Evolutionary conservation across 2,329 filamentous ascomycete species (phyloP).

Genomic region (Phialocephala sp.): DNA sequence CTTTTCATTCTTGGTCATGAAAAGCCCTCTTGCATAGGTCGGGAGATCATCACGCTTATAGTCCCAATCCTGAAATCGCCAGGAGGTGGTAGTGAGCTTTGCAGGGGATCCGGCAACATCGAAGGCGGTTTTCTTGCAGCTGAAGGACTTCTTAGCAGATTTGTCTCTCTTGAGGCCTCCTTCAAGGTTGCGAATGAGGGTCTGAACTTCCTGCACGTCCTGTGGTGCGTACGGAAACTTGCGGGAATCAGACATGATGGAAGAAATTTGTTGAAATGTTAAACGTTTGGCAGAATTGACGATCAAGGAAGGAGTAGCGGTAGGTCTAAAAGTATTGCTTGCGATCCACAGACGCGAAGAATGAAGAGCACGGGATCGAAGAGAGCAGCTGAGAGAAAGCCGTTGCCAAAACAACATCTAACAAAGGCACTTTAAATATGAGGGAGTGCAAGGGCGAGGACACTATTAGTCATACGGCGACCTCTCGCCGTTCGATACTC

Average conservation of each 20-base stretch:
- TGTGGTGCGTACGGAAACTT: conserved; percentile 70
- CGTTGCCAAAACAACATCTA: conserved; percentile 4
- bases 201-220: conserved; percentile 68
- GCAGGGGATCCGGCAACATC: conserved; percentile 65
- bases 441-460: neutral
- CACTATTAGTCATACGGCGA: conserved; percentile 12
- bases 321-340: conserved; percentile 11
- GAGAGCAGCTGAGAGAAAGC: neutral
- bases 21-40: conserved; percentile 91
- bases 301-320: conserved; percentile 3
- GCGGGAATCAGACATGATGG: conserved; percentile 56
- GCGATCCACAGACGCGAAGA: conserved; percentile 8
- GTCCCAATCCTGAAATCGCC: conserved; percentile 94
- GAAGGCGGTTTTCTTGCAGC: conserved; percentile 83
- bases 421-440: conserved; percentile 2
- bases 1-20: conserved; percentile 75
- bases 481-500: neutral
- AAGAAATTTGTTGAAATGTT: neutral
- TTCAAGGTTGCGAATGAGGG: conserved; percentile 58
- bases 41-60: conserved; percentile 89
- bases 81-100: conserved; percentile 79
- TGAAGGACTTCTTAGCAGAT: conserved; percentile 65
- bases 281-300: neutral
- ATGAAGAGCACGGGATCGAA: neutral
- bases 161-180: conserved; percentile 68